phyloP scores from a whole-genome alignment of 441 rosid genomes.

The Gossypium schwendimanii region DNA sequence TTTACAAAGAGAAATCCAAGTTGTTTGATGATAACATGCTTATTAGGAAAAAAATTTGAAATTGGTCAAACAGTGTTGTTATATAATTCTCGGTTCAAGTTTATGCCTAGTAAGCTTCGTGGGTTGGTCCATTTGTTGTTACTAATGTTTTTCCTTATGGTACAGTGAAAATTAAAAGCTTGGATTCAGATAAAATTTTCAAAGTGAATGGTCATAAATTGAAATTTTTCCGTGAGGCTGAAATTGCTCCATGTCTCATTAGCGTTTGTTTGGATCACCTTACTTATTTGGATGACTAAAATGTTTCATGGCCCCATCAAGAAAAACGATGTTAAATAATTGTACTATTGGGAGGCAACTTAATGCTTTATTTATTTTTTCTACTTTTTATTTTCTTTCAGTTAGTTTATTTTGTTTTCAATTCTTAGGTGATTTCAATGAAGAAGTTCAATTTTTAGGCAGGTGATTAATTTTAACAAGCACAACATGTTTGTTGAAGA shows the following conservation, averaged over 20 bases:
- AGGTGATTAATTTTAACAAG: no score
- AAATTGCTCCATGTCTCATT: neutral
- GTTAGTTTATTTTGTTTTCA: no score
- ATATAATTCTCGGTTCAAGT: neutral
- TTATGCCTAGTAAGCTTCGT: neutral
- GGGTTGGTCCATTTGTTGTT: neutral
- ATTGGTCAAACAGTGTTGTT: neutral
- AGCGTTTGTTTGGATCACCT: neutral
- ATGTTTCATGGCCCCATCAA: no score
- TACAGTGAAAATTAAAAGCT: neutral
- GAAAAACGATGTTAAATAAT: no score
- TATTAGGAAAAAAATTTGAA: no score
- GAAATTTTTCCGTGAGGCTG: neutral
- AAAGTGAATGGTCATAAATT: neutral
- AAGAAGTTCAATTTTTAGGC: no score
- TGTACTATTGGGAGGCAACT: neutral
- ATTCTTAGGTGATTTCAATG: no score
- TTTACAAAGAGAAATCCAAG: neutral
- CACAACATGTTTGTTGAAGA: no score
- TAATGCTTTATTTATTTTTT: no score
- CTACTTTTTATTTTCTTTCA: no score
- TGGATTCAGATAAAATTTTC: neutral
- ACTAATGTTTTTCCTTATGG: neutral
- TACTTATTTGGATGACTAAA: no score
- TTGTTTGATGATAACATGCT: neutral